These are phyloP conservation scores for Fusarium keratoplasticum DNA, from an alignment of 2,329 filamentous ascomycete species.

Conservation along the genomic window DNA sequence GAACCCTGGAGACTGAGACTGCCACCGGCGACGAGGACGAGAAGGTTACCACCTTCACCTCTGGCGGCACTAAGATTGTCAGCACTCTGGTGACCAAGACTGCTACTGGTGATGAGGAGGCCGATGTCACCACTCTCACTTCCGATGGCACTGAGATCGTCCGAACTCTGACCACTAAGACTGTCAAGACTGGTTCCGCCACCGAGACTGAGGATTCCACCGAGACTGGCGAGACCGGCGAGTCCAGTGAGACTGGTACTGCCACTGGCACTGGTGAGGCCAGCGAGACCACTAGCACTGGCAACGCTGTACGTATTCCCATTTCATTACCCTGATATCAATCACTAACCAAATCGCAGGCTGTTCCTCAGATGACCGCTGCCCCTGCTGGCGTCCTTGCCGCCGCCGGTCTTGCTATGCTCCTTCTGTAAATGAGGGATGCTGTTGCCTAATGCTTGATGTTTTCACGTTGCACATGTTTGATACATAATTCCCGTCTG, in stretches of 20 bases:
- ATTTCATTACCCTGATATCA: neutral
- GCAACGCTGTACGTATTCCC: conserved; percentile 47
- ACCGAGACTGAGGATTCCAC: conserved; percentile 21
- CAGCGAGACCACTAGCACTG: conserved; percentile 37
- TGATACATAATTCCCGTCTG: conserved; percentile 57
- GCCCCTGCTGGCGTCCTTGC: conserved; percentile 60
- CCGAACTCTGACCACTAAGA: conserved; percentile 33
- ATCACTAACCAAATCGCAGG: conserved; percentile 38
- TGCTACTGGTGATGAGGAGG: conserved; percentile 16
- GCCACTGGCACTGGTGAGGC: conserved; percentile 11
- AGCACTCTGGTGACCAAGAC: conserved; percentile 12
- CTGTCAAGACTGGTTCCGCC: conserved; percentile 29
- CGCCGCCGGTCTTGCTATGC: conserved; percentile 61
- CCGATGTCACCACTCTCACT: conserved; percentile 26
- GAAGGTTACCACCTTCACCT: conserved; percentile 37
- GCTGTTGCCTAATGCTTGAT: conserved; percentile 36
- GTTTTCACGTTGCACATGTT: conserved; percentile 53
- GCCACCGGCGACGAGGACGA: conserved; percentile 20
- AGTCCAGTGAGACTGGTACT: conserved; percentile 24
- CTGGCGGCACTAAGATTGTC: conserved; percentile 15
- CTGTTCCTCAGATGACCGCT: conserved; percentile 55
- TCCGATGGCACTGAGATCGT: conserved; percentile 31
- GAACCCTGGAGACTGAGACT: conserved; percentile 26
- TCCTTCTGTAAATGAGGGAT: conserved; percentile 58
- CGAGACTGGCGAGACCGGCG: conserved; percentile 10